Evolutionary conservation across 192 early-diverging fungal species (phyloP).

Genomic region (Coemansia sp.): DNA sequence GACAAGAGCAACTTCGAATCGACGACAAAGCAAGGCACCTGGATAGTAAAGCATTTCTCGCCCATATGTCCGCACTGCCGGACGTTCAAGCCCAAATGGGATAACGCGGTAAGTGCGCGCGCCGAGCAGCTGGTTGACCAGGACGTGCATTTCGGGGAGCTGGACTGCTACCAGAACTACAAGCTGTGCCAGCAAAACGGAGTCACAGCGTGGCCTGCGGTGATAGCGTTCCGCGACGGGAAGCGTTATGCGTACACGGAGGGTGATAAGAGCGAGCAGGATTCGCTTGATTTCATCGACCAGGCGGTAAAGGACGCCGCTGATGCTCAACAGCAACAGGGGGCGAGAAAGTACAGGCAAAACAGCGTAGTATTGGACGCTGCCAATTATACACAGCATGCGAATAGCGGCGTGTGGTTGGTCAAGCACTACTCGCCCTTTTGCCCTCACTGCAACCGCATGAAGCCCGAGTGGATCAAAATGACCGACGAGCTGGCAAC

Average conservation of each 20-base stretch:
- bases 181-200: constrained; percentile 62
- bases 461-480: constrained; percentile 76
- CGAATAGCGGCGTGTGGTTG: constrained; percentile 71
- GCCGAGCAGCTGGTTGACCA: constrained; percentile 23
- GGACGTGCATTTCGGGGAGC: constrained; percentile 65
- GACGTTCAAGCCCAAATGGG: constrained; percentile 76
- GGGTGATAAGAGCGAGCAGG: constrained; percentile 32
- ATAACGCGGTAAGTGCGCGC: constrained; percentile 57
- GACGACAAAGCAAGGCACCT: constrained; percentile 54
- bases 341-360: constrained; percentile 20
- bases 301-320: constrained; percentile 3
- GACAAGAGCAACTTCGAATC: constrained; percentile 46
- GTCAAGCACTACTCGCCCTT: constrained; percentile 86
- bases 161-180: constrained; percentile 64
- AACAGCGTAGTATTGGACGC: constrained; percentile 54
- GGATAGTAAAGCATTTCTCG: constrained; percentile 87
- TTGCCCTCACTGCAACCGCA: constrained; percentile 78
- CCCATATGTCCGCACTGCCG: constrained; percentile 84
- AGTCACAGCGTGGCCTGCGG: constrained; percentile 57
- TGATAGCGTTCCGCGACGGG: constrained; percentile 54
- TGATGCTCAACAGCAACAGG: background rate
- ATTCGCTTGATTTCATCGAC: constrained; percentile 24
- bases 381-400: constrained; percentile 53
- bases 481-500: constrained; percentile 58
- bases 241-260: constrained; percentile 16